These are phyloP conservation scores for Phialemoniopsis sp. DNA, from an alignment of 2,329 filamentous ascomycete species.

Conservation along the genomic window DNA sequence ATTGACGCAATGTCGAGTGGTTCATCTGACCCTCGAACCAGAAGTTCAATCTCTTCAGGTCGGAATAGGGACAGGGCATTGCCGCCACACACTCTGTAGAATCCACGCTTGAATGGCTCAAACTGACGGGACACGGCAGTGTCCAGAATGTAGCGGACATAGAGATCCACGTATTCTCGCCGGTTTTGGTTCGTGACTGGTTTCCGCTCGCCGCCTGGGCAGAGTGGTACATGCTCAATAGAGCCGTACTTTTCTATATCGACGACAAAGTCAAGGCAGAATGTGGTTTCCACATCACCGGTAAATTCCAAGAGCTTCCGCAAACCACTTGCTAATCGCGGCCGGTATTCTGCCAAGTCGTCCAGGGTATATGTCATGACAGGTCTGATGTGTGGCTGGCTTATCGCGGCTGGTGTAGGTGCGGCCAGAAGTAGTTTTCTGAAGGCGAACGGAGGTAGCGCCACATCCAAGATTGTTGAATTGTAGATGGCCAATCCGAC, in stretches of 20 bases:
- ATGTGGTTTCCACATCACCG: conserved; percentile 76
- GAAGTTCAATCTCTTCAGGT: conserved; percentile 85
- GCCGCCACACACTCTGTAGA: conserved; percentile 86
- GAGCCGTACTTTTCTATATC: conserved; percentile 75
- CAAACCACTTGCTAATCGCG: conserved; percentile 70
- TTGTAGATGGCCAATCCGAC: conserved; percentile 92
- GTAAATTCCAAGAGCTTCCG: conserved; percentile 76
- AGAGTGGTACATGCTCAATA: conserved; percentile 63
- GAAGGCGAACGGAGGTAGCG: conserved; percentile 84
- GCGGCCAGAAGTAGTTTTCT: conserved; percentile 78
- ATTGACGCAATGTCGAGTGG: conserved; percentile 73
- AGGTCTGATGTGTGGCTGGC: conserved; percentile 44
- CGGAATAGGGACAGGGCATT: conserved; percentile 85
- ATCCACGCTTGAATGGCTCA: conserved; percentile 89
- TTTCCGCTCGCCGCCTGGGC: conserved; percentile 66
- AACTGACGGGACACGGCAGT: conserved; percentile 76
- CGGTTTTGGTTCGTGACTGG: conserved; percentile 82
- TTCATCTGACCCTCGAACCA: conserved; percentile 82
- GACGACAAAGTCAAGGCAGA: conserved; percentile 77
- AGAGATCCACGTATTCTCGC: conserved; percentile 81
- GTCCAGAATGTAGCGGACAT: conserved; percentile 77
- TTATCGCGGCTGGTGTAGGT: conserved; percentile 53
- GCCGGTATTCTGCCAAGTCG: conserved; percentile 79
- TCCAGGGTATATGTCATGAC: conserved; percentile 71
- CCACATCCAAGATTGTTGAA: conserved; percentile 85